These are phyloP conservation scores for Leishmania mexicana DNA, from an alignment of 208 protist species.

Conservation along the genomic window DNA sequence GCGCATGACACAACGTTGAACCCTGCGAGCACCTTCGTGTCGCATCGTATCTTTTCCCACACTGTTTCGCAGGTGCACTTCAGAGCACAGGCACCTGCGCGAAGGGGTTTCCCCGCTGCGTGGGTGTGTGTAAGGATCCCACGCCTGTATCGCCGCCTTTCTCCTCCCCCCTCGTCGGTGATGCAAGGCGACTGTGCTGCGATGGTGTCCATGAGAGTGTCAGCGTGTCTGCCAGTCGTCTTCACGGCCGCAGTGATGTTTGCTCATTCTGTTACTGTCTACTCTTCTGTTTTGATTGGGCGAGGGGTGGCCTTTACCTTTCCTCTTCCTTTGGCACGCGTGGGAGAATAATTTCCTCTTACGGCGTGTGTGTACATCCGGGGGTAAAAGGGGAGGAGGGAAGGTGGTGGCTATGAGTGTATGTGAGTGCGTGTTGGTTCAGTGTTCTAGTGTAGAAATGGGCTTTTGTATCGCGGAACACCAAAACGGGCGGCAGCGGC, in stretches of 20 bases:
- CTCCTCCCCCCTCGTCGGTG: too few species aligned
- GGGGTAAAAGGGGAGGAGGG: not conserved
- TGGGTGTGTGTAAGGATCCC: not conserved
- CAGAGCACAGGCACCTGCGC: not conserved
- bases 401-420: not conserved
- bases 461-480: not conserved
- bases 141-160: too few species aligned
- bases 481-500: too few species aligned
- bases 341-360: not conserved
- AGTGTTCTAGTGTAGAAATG: constrained; percentile 4
- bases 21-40: not conserved
- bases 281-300: not conserved
- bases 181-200: too few species aligned
- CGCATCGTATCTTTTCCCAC: not conserved
- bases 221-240: not conserved
- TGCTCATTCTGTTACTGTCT: not conserved
- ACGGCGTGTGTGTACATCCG: not conserved
- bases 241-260: not conserved
- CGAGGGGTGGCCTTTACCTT: not conserved
- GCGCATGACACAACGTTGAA: not conserved
- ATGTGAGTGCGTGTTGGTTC: not conserved
- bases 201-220: too few species aligned
- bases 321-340: not conserved
- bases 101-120: not conserved
- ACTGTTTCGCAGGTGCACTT: not conserved